Base-by-base conservation (phyloP, 1,284 basidiomycete genomes). In the Bondarzewia mesenterica region DNA sequence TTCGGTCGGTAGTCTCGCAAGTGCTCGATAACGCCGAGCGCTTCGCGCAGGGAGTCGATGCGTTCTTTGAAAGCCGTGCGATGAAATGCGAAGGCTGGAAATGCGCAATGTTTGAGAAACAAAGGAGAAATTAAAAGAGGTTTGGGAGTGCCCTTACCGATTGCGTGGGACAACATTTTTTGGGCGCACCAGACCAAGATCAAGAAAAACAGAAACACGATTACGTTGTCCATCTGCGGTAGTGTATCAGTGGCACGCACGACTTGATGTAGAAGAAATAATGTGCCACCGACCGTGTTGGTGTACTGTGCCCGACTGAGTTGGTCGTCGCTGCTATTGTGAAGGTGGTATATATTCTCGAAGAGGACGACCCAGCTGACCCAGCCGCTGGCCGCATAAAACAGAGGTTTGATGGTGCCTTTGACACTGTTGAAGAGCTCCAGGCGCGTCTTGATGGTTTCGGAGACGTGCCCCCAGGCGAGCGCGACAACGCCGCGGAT, bases 31-130 rank as follows among this genome's bases (percentile, higher is more conserved):
- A 79, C 77, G 18, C 63, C 63, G 21, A 89, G 72, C 3, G 80
- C 70, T 44, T 72, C 65, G 42, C 71, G 67, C 2, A 88, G 72
- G 18, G 70, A 66, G 8, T 78, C 74, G 14, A 89, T 70, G 46
- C 87, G 84, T 32, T 91, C 87, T 52, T 75, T 76, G 60, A 82
- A 91, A 12, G 88, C 88, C 7, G 77, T 82, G 41, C 72, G 75
- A 60, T 91, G 88, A 66, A 91, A 91, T 21, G 75, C 71, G 56
- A 83, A 83, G 0, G 84, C 83, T 74, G 35, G 12, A 29, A 6
- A 26, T 12, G 18, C 12, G 5, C 10, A 42, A 18, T 23, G 29
- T 39, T 42, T 40, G 7, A 14, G 29, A 8, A 14, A 12, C 16
- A 37, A 15, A 39, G 26, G 20, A 16, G 46, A 42, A 45, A 25